Evolutionary conservation across 2,329 filamentous ascomycete species (phyloP).

Genomic region (Pseudocercospora fuligena): DNA sequence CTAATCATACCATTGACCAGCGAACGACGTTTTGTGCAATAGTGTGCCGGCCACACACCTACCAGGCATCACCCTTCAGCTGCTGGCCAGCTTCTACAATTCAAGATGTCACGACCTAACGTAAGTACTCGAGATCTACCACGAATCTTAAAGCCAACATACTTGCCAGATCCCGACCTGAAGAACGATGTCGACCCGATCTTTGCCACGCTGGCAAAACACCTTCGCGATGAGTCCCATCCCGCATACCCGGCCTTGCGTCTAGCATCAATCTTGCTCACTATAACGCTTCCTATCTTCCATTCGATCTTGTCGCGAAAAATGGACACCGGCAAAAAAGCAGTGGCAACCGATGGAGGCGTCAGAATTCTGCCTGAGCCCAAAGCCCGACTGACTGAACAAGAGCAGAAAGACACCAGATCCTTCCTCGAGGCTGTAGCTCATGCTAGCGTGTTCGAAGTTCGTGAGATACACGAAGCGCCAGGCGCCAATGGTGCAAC

Average conservation of each 20-base stretch:
- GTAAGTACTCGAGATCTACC: neutral
- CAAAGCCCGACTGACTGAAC: too few species aligned
- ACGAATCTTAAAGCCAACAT: neutral
- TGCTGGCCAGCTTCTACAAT: neutral
- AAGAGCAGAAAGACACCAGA: too few species aligned
- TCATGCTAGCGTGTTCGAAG: too few species aligned
- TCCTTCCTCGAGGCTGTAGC: too few species aligned
- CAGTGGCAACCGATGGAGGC: neutral
- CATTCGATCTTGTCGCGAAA: neutral
- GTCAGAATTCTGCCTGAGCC: too few species aligned
- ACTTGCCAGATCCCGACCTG: neutral
- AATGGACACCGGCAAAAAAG: neutral
- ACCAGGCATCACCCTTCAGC: neutral
- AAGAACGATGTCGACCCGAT: neutral
- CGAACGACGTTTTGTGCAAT: neutral
- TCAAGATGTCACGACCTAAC: neutral
- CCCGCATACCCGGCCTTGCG: neutral
- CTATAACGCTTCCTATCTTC: neutral
- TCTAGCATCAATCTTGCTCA: neutral
- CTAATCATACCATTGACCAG: neutral
- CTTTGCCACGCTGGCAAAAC: neutral
- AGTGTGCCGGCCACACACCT: neutral
- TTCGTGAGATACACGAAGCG: too few species aligned
- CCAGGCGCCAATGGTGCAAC: too few species aligned
- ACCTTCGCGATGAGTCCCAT: neutral